Evolutionary conservation across 2,329 filamentous ascomycete genomes (phyloP).

Genomic region (Paecilomyces fulvus): DNA sequence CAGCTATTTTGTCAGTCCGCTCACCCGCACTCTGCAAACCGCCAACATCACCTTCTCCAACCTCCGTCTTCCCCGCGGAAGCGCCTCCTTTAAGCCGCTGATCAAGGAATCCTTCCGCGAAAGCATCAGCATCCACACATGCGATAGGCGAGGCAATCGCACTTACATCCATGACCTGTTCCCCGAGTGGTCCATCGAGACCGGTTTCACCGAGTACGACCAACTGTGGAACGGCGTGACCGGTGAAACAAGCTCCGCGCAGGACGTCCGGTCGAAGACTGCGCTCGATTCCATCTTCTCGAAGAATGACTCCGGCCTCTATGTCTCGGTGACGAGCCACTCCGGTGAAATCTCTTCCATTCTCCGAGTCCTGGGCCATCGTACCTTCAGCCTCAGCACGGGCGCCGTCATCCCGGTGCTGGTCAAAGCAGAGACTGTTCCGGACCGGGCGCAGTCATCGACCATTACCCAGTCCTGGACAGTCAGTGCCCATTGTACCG

Average conservation of each 20-base stretch:
- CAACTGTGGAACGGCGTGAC: constrained; percentile 44
- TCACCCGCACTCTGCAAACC: constrained; percentile 50
- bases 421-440: constrained; percentile 32
- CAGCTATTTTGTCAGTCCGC: constrained; percentile 47
- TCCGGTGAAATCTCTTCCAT: constrained; percentile 49
- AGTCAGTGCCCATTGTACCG: constrained; percentile 22
- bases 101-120: constrained; percentile 52
- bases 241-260: constrained; percentile 40
- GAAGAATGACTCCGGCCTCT: constrained; percentile 31
- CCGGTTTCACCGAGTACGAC: constrained; percentile 46
- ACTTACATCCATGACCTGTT: constrained; percentile 41
- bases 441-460: constrained; percentile 4
- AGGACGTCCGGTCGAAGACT: constrained; percentile 36
- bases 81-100: constrained; percentile 40
- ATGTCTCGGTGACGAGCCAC: constrained; percentile 49
- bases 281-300: constrained; percentile 47
- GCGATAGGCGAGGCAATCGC: constrained; percentile 45
- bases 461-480: constrained; percentile 20
- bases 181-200: constrained; percentile 43
- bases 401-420: constrained; percentile 45
- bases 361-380: constrained; percentile 37
- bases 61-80: constrained; percentile 33
- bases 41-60: constrained; percentile 45
- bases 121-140: constrained; percentile 52
- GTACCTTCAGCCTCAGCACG: constrained; percentile 37